Evolutionary conservation across 345 rosid genomes (phyloP), one percentile per base, ranked within the genome.

Genomic region (Gossypium mustelinum): DNA sequence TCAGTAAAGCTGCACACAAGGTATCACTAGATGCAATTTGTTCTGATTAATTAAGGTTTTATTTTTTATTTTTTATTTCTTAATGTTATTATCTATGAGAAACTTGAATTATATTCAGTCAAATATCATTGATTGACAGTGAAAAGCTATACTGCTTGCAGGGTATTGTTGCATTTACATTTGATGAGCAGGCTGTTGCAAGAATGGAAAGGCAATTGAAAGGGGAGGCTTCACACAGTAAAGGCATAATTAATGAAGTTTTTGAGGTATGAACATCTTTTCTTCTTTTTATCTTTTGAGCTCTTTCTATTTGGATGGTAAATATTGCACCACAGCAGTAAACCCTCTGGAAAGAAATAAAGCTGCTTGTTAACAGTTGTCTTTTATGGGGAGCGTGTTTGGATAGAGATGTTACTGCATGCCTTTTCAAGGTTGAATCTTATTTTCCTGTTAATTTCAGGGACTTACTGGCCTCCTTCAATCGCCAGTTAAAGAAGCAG

Each of bases 1-100:
- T 94, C 83, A 92, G 94, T 85, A 94, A 89, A 88, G 97, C 97
- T 82, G 98, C 97, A 74, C 98, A 89, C 81, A 92, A 94, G 97
- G 98, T 94, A 87, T 47, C 52, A 50, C 62, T 60, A 43, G 72
- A 51, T 65, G 45, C 82, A 52, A 63, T 18, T 16, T 51, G 47
- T 45, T 64, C 14, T 43, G 14, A 43, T 3, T 41, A 43, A 18
- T 65, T 65, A 29, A 16, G 5, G 45, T 14, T 22, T 58, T 24
- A 2, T 13, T 7, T 34, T 11, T 51, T 12, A 12, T 54, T 24
- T 16, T 11, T 51, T 12, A 12, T 54, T 24, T 16, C 47, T 29
- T 2, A 61, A 47, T 13, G 7, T 47, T 47, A 48, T 50, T 16
- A 13, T 10, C 43, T 29, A 27, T 70, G 60, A 27, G 59, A 14